Percentiles rank a stretch among this genome's conserved stretches.
Conservation (phyloP, 768 basidiomycete species). For the Boletus rex-veris region DNA sequence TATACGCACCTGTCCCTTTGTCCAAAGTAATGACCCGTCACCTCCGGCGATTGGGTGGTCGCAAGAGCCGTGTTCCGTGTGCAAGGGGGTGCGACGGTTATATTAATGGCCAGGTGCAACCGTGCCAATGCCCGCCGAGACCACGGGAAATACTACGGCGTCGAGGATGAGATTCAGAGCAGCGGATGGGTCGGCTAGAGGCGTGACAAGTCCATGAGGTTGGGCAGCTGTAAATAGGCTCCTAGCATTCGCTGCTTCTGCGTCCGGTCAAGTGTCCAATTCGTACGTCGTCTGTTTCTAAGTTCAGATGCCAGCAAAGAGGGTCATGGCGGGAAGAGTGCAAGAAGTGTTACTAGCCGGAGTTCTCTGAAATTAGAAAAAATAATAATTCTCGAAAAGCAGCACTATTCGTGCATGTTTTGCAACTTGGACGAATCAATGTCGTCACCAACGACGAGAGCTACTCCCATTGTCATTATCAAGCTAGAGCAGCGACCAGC, state of each 20-base stretch:
- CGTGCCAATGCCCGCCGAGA: constrained; percentile 3
- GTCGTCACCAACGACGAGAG: not conserved
- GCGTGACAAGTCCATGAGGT: constrained; percentile 9
- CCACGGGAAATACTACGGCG: not conserved
- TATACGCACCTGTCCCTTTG: constrained; percentile 11
- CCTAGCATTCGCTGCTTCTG: not conserved
- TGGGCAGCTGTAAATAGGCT: not conserved
- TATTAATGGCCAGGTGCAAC: constrained; percentile 19
- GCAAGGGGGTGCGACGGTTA: constrained; percentile 16
- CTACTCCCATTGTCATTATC: not conserved
- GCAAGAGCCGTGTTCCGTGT: constrained; percentile 12
- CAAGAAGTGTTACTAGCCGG: constrained; percentile 29
- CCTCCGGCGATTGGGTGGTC: constrained; percentile 26
- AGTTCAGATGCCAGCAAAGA: constrained; percentile 5
- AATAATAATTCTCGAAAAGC: constrained; percentile 33
- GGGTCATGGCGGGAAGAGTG: constrained; percentile 26
- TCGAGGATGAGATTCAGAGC: constrained; percentile 3
- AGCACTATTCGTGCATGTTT: constrained; percentile 6
- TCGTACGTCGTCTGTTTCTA: constrained; percentile 1
- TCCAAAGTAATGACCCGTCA: not conserved
- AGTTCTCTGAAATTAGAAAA: constrained; percentile 29
- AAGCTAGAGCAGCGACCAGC: not conserved
- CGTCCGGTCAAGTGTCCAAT: not conserved
- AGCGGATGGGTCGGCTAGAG: not conserved
- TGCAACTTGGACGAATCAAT: constrained; percentile 7